phyloP scores from a whole-genome alignment of 352 stramenopile species.

The Pythium brachiatum region DNA sequence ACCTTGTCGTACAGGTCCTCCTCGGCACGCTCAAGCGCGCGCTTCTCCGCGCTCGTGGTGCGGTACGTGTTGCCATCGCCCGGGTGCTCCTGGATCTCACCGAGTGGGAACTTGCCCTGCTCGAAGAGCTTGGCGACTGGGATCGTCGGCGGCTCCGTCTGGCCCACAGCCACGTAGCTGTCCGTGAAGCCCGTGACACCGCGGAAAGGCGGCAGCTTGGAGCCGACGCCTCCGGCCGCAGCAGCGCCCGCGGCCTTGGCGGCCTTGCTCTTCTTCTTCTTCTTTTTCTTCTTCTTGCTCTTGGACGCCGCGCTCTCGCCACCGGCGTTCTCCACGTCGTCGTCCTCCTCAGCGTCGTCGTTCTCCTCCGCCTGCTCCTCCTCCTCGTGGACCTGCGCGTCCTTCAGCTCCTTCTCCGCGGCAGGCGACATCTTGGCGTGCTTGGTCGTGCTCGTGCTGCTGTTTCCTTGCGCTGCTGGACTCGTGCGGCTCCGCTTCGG shows the following conservation, averaged over 20 bases:
- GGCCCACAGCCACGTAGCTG: slow-evolving; percentile 91
- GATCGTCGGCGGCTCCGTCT: slow-evolving; percentile 96
- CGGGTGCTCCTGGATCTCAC: slow-evolving; percentile 92
- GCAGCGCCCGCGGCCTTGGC: slow-evolving; percentile 8
- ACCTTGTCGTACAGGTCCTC: slow-evolving; percentile 67
- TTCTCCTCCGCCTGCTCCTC: slow-evolving; percentile 3
- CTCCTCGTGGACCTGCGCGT: slow-evolving; percentile 4
- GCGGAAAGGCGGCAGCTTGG: slow-evolving; percentile 60
- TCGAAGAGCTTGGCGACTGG: slow-evolving; percentile 77
- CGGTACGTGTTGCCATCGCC: slow-evolving; percentile 93
- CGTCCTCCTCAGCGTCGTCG: slow-evolving; percentile 16
- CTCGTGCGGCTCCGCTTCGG: background rate
- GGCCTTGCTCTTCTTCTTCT: slow-evolving; percentile 61
- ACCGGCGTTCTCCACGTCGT: slow-evolving; percentile 4
- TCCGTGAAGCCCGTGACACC: slow-evolving; percentile 90
- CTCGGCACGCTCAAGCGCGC: slow-evolving; percentile 78
- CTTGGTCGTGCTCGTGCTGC: background rate
- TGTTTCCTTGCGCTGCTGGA: background rate
- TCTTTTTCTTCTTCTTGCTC: slow-evolving; percentile 62
- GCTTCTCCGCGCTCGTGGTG: slow-evolving; percentile 80
- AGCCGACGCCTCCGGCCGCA: slow-evolving; percentile 18
- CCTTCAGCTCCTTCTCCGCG: slow-evolving; percentile 2
- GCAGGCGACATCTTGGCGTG: slow-evolving; percentile 8
- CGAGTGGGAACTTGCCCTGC: slow-evolving; percentile 79
- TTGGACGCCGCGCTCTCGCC: slow-evolving; percentile 8